These are phyloP conservation scores for Millerozyma acaciae DNA, from an alignment of 805 yeast genomes.

Conservation along the genomic window DNA sequence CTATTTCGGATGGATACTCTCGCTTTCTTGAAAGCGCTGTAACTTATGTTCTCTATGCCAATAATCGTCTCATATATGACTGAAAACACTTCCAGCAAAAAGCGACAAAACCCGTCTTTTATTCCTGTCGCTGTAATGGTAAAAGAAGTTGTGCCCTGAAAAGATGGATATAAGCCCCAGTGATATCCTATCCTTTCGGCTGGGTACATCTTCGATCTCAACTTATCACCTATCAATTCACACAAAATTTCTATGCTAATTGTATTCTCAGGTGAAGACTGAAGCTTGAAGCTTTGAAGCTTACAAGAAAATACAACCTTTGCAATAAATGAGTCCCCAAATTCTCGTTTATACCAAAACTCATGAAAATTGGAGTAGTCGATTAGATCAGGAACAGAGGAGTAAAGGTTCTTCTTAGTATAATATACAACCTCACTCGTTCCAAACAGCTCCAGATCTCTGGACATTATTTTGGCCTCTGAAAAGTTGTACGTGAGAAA, in stretches of 20 bases:
- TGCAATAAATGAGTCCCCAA: slow-evolving; percentile 15
- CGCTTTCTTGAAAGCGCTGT: slow-evolving; percentile 39
- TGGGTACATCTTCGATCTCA: slow-evolving; percentile 46
- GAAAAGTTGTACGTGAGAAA: too few relatives aligned
- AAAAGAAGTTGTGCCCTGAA: slow-evolving; percentile 52
- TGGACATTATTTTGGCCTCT: too few relatives aligned
- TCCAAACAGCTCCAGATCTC: too few relatives aligned
- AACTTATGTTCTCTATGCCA: slow-evolving; percentile 11
- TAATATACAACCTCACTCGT: too few relatives aligned
- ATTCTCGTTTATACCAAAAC: slow-evolving; percentile 49
- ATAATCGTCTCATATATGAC: slow-evolving; percentile 23
- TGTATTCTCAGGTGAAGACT: slow-evolving; percentile 33
- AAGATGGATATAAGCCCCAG: slow-evolving; percentile 55
- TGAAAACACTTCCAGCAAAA: slow-evolving; percentile 30
- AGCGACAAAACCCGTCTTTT: slow-evolving; percentile 29
- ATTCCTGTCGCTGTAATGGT: slow-evolving; percentile 54
- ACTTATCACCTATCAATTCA: slow-evolving; percentile 40
- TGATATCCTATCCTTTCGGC: slow-evolving; percentile 52
- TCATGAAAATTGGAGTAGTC: slow-evolving; percentile 36
- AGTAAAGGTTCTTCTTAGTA: not conserved
- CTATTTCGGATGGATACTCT: slow-evolving; percentile 45
- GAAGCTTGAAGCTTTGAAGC: slow-evolving; percentile 26
- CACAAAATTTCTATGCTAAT: slow-evolving; percentile 53
- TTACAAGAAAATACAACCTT: slow-evolving; percentile 46
- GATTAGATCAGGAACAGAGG: slow-evolving; percentile 33